phyloP scores from a whole-genome alignment of 2,329 filamentous ascomycete species.

The Podosphaera xanthii region DNA sequence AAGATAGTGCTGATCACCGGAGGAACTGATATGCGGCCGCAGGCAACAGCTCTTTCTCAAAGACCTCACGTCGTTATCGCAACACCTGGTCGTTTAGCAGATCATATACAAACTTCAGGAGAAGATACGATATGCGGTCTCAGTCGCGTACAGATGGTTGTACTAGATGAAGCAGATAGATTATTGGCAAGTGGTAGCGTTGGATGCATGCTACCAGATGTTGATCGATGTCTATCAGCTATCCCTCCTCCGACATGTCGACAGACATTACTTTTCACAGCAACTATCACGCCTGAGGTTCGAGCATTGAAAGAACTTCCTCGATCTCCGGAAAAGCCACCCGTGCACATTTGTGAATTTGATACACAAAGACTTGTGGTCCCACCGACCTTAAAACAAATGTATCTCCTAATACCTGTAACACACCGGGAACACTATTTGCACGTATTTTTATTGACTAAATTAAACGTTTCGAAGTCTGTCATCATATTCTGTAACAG shows the following conservation, averaged over 20 bases:
- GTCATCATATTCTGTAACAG: constrained; percentile 90
- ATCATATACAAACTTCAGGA: constrained; percentile 80
- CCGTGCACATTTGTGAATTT: constrained; percentile 75
- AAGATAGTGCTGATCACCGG: constrained; percentile 82
- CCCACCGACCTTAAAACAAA: constrained; percentile 60
- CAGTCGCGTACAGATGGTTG: constrained; percentile 57
- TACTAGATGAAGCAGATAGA: constrained; percentile 89
- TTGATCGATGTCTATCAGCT: constrained; percentile 66
- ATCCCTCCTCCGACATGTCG: constrained; percentile 56
- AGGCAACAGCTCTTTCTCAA: constrained; percentile 63
- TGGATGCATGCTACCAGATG: constrained; percentile 83
- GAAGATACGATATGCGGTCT: constrained; percentile 74
- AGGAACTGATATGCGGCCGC: constrained; percentile 74
- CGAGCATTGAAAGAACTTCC: constrained; percentile 64
- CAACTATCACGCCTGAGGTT: constrained; percentile 83
- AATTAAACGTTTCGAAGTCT: constrained; percentile 49
- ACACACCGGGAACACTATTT: constrained; percentile 91
- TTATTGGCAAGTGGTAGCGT: constrained; percentile 49
- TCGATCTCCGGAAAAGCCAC: constrained; percentile 41
- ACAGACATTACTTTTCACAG: constrained; percentile 92
- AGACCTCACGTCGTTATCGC: constrained; percentile 84
- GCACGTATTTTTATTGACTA: constrained; percentile 66
- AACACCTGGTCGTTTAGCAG: constrained; percentile 76
- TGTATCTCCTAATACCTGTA: constrained; percentile 69
- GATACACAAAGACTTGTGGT: constrained; percentile 55